These are phyloP conservation scores for Termitomyces sp. DNA, from an alignment of 768 basidiomycete genomes.

Conservation along the genomic window DNA sequence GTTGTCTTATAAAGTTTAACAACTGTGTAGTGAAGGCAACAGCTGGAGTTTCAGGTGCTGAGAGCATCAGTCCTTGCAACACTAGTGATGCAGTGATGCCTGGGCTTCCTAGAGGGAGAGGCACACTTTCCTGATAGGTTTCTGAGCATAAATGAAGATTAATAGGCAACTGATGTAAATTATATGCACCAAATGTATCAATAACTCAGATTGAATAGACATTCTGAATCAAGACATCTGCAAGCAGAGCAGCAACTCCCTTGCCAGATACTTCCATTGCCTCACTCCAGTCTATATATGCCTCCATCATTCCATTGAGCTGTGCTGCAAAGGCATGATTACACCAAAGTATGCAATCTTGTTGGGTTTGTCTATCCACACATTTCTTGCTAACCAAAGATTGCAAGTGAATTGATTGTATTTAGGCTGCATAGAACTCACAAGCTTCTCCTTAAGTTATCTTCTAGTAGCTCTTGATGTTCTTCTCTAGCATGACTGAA, in stretches of 20 bases:
- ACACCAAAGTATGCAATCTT: too few species aligned
- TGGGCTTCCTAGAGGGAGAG: background rate
- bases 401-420: too few species aligned
- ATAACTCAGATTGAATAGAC: background rate
- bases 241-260: background rate
- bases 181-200: background rate
- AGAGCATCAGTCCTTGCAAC: constrained; percentile 21
- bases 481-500: too few species aligned
- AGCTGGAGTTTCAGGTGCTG: constrained; percentile 16
- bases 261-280: background rate
- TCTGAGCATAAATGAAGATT: background rate
- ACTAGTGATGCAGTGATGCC: constrained; percentile 15
- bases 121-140: background rate
- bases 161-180: background rate
- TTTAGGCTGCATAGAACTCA: too few species aligned
- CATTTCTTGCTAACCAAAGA: too few species aligned
- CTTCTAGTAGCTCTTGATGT: too few species aligned
- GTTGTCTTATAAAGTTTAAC: constrained; percentile 19
- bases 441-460: too few species aligned
- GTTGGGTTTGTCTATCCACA: too few species aligned
- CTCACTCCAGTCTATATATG: constrained; percentile 11
- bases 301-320: too few species aligned
- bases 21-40: constrained; percentile 17
- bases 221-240: background rate
- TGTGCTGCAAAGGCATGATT: too few species aligned